Conservation (phyloP, 352 stramenopile genomes). For the Globisporangium cystogenes region DNA sequence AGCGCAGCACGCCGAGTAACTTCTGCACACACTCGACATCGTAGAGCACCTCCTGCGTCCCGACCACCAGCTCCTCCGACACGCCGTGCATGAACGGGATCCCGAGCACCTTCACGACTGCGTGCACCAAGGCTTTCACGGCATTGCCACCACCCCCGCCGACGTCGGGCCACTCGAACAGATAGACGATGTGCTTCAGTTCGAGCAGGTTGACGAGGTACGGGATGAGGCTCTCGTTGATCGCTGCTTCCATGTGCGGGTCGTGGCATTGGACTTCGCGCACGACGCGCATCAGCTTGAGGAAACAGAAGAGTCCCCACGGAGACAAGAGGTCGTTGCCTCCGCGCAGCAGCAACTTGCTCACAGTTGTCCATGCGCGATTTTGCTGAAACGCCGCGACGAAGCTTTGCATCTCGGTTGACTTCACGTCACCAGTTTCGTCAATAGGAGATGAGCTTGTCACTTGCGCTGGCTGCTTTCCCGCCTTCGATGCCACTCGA, state of each 20-base stretch:
- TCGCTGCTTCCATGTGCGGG: slow-evolving; percentile 28
- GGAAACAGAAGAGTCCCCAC: slow-evolving; percentile 78
- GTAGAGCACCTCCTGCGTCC: slow-evolving; percentile 71
- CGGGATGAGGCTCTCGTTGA: slow-evolving; percentile 55
- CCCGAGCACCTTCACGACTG: slow-evolving; percentile 80
- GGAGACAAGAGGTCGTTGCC: slow-evolving; percentile 71
- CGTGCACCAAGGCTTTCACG: slow-evolving; percentile 76
- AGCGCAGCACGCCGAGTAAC: slow-evolving; percentile 55
- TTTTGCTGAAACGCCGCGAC: slow-evolving; percentile 32
- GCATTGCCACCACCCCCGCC: slow-evolving; percentile 74
- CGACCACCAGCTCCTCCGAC: slow-evolving; percentile 57
- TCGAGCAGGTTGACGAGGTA: slow-evolving; percentile 56
- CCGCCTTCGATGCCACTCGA: slow-evolving; percentile 48
- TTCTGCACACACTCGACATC: slow-evolving; percentile 60
- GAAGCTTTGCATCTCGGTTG: slow-evolving; percentile 31
- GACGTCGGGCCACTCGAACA: slow-evolving; percentile 74
- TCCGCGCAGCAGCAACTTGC: slow-evolving; percentile 34
- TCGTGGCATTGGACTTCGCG: slow-evolving; percentile 56
- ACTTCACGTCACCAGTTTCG: slow-evolving; percentile 1
- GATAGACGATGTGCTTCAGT: slow-evolving; percentile 44
- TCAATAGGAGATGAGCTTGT: not conserved
- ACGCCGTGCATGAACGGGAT: slow-evolving; percentile 71
- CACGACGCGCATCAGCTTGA: slow-evolving; percentile 75
- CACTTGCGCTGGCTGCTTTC: slow-evolving; percentile 13
- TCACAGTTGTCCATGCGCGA: slow-evolving; percentile 45